These are phyloP conservation scores for Microcyclosporella mali DNA, from an alignment of 2,329 filamentous ascomycete species.

Conservation along the genomic window DNA sequence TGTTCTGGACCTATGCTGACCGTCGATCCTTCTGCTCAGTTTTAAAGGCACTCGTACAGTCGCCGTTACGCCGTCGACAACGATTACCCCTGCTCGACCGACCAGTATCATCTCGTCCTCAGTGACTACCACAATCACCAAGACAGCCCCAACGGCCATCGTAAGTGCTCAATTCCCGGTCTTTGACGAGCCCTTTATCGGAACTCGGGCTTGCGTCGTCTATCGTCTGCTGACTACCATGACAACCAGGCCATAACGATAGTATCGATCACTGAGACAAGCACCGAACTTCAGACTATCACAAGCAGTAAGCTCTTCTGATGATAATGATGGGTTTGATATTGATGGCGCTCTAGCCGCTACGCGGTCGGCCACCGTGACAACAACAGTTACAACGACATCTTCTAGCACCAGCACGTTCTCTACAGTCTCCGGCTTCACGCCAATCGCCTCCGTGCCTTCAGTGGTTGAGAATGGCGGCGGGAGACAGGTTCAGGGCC, in stretches of 20 bases:
- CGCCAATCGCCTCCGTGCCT: constrained; percentile 1
- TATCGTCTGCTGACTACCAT: no score
- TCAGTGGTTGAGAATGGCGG: constrained; percentile 1
- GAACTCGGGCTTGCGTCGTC: no score
- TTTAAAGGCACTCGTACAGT: background rate
- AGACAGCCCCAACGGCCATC: background rate
- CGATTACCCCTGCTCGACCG: background rate
- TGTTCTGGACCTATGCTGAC: no score
- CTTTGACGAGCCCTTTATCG: no score
- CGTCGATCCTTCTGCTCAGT: no score
- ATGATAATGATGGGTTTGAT: background rate
- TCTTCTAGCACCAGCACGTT: background rate
- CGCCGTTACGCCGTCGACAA: background rate
- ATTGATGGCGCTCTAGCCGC: background rate
- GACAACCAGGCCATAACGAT: background rate
- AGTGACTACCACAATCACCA: background rate
- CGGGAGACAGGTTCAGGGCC: background rate
- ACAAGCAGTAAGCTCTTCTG: background rate
- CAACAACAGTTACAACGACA: background rate
- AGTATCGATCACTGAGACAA: background rate
- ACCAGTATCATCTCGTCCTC: background rate
- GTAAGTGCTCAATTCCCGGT: background rate
- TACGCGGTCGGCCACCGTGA: background rate
- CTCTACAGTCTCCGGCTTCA: constrained; percentile 1
- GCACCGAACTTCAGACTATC: background rate